Base-by-base conservation (phyloP, 2,329 filamentous ascomycete genomes). In the Colletotrichum theobromicola region DNA sequence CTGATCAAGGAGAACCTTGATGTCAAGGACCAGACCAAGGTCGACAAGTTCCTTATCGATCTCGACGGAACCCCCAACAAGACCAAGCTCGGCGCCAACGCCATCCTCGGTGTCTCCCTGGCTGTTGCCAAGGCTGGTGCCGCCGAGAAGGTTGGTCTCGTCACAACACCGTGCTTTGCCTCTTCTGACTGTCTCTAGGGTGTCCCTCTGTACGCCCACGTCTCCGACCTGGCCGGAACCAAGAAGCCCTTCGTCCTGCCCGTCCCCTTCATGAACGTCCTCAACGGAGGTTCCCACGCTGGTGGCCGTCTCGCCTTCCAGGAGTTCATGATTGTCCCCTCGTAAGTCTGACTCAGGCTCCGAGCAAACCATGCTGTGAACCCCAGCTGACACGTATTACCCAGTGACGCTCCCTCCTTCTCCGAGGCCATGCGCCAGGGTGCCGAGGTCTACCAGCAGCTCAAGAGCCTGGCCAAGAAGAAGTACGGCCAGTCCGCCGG, bases 401-500 rank as follows among this genome's bases (percentile, higher is more conserved):
- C 57, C 76, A 95, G 93, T 80, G 90, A 92, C 77, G 97, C 97
- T 79, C 93, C 95, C 76, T 93, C 94, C 77, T 99, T 99, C 93
- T 92, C 93, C 80, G 97, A 99, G 91, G 97, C 94, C 84, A 93
- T 99, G 89, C 96, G 96, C 86, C 95, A 98, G 88, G 97, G 97
- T 86, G 88, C 96, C 81, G 97, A 99, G 89, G 95, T 98, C 82
- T 99, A 99, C 93, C 96, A 98, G 88, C 94, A 94, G 88, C 94
- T 99, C 82, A 99, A 99, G 94, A 83, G 90, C 82, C 92, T 98
- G 77, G 96, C 97, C 86, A 98, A 98, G 94, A 97, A 98, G 94
- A 97, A 95, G 92, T 99, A 99, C 87, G 97, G 97, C 84, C 96
- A 98, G 88, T 98, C 97, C 78, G 97, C 97, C 79, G 97, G 96